These are phyloP conservation scores for Rhodotorula diobovata DNA, from an alignment of 768 basidiomycete genomes.

Conservation along the genomic window DNA sequence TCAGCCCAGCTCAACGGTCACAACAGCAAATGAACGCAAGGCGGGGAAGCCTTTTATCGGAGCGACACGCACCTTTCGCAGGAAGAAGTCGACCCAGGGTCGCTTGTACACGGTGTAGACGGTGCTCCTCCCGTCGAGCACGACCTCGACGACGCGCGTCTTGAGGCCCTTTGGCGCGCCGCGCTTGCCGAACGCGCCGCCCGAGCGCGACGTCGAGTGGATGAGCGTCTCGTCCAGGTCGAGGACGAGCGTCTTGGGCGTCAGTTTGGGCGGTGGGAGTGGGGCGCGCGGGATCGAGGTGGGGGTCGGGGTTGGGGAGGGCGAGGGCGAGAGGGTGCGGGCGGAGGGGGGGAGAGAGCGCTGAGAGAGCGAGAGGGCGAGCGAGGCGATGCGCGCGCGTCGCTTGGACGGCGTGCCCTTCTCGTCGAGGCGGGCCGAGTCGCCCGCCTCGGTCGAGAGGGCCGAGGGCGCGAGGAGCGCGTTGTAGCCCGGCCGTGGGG, in stretches of 20 bases:
- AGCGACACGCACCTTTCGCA: constrained; percentile 63
- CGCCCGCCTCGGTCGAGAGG: not conserved
- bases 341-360: not conserved
- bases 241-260: constrained; percentile 89
- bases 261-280: constrained; percentile 54
- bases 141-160: constrained; percentile 87
- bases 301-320: not conserved
- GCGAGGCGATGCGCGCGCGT: not conserved
- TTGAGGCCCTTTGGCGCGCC: constrained; percentile 40
- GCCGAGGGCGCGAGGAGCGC: constrained; percentile 15
- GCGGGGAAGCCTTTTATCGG: not conserved
- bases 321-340: not conserved
- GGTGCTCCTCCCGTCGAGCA: constrained; percentile 78
- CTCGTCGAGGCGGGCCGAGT: not conserved
- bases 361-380: constrained; percentile 2
- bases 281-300: not conserved
- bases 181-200: constrained; percentile 49
- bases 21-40: not conserved
- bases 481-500: constrained; percentile 16
- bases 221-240: constrained; percentile 98
- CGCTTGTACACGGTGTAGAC: constrained; percentile 98
- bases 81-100: constrained; percentile 92
- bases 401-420: not conserved
- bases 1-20: too few species aligned
- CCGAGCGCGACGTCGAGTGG: constrained; percentile 78